Evolutionary conservation across 805 yeast species (phyloP), one percentile per base, ranked within the genome.

Genomic region (Candida takata): DNA sequence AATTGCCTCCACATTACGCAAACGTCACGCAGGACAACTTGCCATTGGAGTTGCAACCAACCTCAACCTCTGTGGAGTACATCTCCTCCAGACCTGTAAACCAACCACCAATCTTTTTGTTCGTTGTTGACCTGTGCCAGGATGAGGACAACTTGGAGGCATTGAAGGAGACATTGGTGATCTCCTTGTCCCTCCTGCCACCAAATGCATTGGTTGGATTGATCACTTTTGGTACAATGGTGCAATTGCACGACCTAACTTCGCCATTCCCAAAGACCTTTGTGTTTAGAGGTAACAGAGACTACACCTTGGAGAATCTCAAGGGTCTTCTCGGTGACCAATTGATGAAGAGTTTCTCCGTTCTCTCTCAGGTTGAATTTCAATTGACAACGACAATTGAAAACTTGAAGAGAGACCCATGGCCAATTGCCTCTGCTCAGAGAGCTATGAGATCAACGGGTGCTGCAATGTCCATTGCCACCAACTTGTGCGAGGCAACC

Each of bases 401-500:
- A 62, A 76, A 77, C 42, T 70, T 92, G 55, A 67, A 77, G 41
- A 71, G 69, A 20, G 95, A 85, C 54, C 84, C 88, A 40, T 92
- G 99, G 99, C 76, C 90, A 24, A 83, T 84, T 25, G 81, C 83
- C 31, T 74, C 82, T 33, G 85, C 84, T 35, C 78, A 78, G 54
- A 77, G 99, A 58, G 84, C 97, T 8, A 64, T 84, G 36, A 75
- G 99, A 65, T 83, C 90, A 41, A 85, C 96, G 4, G 98, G 98
- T 41, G 79, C 94, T 20, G 97, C 98, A 5, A 61, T 88, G 49
- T 76, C 83, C 45, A 78, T 92, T 46, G 95, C 97, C 8, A 70
- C 87, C 19, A 73, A 83, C 48, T 58, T 92, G 37, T 71, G 87
- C 45, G 95, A 88, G 56, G 79, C 84, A 26, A 70, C 92, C 20